Percentiles rank a stretch among this genome's conserved stretches.
These are phyloP conservation scores for Wickerhamiella slavikovae DNA, from an alignment of 805 yeast species.

Conservation along the genomic window DNA sequence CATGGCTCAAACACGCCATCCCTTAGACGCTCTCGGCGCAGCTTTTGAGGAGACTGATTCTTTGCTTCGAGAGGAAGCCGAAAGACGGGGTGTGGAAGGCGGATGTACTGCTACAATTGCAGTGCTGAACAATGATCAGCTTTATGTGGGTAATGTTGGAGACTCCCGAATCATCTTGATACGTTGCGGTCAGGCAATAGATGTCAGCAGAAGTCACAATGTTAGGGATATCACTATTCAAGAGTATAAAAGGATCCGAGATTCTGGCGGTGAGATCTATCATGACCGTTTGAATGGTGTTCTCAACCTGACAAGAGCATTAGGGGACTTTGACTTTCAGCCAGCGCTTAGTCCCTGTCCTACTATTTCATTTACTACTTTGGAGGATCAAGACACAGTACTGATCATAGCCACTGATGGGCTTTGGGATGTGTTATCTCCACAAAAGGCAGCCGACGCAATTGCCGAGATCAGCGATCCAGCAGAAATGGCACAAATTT, in stretches of 20 bases:
- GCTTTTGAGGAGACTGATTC: constrained; percentile 62
- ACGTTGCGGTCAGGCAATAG: constrained; percentile 49
- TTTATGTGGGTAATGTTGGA: constrained; percentile 90
- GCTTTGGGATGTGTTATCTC: constrained; percentile 83
- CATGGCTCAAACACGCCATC: constrained; percentile 19
- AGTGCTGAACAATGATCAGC: constrained; percentile 71
- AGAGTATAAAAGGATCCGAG: constrained; percentile 59
- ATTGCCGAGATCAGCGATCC: constrained; percentile 34
- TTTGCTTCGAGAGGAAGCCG: no score
- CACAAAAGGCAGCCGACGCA: constrained; percentile 61
- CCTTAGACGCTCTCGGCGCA: constrained; percentile 43
- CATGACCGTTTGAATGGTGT: constrained; percentile 89
- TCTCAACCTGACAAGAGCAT: constrained; percentile 78
- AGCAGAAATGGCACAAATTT: constrained; percentile 15
- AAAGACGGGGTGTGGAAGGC: constrained; percentile 41
- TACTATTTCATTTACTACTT: constrained; percentile 70
- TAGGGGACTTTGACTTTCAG: constrained; percentile 88
- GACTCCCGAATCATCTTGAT: constrained; percentile 74
- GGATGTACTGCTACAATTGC: constrained; percentile 97
- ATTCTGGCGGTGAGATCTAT: constrained; percentile 70
- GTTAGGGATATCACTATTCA: constrained; percentile 59
- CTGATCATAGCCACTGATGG: constrained; percentile 92
- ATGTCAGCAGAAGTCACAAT: constrained; percentile 84
- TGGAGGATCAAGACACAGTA: constrained; percentile 48
- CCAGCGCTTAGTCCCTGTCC: constrained; percentile 76